phyloP scores from a whole-genome alignment of 257 asterid species.

The Apocynum venetum region DNA sequence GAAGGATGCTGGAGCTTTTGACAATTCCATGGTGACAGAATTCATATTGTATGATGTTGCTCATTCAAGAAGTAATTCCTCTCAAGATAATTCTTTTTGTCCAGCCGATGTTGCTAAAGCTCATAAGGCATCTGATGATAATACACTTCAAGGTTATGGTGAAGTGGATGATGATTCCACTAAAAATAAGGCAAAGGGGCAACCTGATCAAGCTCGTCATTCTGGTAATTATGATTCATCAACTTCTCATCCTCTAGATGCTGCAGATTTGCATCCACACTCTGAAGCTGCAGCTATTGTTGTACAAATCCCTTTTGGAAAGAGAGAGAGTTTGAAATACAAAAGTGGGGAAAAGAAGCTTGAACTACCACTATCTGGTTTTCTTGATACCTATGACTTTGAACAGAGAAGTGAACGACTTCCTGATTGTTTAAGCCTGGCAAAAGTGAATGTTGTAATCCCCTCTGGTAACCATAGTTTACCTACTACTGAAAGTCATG shows the following conservation, averaged over 20 bases:
- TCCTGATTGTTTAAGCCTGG: slow-evolving; percentile 19
- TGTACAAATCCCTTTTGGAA: slow-evolving; percentile 64
- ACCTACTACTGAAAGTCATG: slow-evolving; percentile 51
- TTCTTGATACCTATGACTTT: slow-evolving; percentile 38
- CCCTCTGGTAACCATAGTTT: slow-evolving; percentile 81
- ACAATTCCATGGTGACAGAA: slow-evolving; percentile 73
- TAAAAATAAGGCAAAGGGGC: slow-evolving; percentile 25
- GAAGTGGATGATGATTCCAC: slow-evolving; percentile 25
- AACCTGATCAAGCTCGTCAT: slow-evolving; percentile 22
- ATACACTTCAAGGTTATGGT: slow-evolving; percentile 18
- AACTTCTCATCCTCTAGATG: slow-evolving; percentile 30
- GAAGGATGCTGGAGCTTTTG: slow-evolving; percentile 40
- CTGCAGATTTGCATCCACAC: slow-evolving; percentile 49
- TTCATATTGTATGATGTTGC: slow-evolving; percentile 57
- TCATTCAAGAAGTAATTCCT: slow-evolving; percentile 41
- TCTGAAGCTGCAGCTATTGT: slow-evolving; percentile 71
- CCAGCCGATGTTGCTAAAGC: slow-evolving; percentile 35
- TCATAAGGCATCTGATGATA: slow-evolving; percentile 31
- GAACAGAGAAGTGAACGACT: slow-evolving; percentile 26
- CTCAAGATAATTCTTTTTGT: slow-evolving; percentile 40
- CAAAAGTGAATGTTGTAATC: slow-evolving; percentile 66
- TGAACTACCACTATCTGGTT: slow-evolving; percentile 31
- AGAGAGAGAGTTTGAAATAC: slow-evolving; percentile 62
- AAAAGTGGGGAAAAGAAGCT: slow-evolving; percentile 38
- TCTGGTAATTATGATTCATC: slow-evolving; percentile 19